Evolutionary conservation across 2,329 filamentous ascomycete species (phyloP).

Genomic region (Epicoccum sorghinum): DNA sequence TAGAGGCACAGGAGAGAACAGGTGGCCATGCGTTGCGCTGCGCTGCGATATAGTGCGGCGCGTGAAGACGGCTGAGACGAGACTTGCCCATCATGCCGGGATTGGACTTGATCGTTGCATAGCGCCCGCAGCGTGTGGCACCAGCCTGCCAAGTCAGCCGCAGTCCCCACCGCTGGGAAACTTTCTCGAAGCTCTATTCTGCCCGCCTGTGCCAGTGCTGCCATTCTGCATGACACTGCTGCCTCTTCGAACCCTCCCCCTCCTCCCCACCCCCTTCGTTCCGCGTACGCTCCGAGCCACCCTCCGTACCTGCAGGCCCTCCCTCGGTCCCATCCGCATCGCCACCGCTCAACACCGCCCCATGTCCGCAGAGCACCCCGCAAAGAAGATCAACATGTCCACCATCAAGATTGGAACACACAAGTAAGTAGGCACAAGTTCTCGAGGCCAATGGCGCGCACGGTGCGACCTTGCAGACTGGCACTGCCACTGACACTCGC

Average conservation of each 20-base stretch:
- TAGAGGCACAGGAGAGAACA: slow-evolving; percentile 22
- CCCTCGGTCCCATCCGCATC: neutral
- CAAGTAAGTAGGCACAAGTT: slow-evolving; percentile 67
- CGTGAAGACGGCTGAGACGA: neutral
- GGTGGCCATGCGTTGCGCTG: slow-evolving; percentile 12
- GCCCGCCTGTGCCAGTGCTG: neutral
- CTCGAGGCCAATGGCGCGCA: neutral
- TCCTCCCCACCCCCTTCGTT: neutral
- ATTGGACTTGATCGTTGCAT: too few relatives aligned
- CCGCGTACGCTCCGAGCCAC: neutral
- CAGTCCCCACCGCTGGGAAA: slow-evolving; percentile 12
- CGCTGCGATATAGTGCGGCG: slow-evolving; percentile 17
- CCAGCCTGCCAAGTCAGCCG: slow-evolving; percentile 11
- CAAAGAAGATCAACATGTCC: slow-evolving; percentile 84
- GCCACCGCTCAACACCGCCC: neutral
- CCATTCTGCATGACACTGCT: slow-evolving; percentile 27
- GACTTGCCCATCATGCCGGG: too few relatives aligned
- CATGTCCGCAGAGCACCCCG: slow-evolving; percentile 49
- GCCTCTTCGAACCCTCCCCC: neutral
- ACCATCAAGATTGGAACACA: slow-evolving; percentile 82
- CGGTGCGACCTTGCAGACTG: neutral
- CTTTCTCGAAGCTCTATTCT: slow-evolving; percentile 11
- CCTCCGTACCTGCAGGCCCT: neutral
- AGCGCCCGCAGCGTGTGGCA: slow-evolving; percentile 23
- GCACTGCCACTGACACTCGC: neutral